Base-by-base conservation (phyloP, 2,329 filamentous ascomycete genomes). In the Aspergillus amoenus region DNA sequence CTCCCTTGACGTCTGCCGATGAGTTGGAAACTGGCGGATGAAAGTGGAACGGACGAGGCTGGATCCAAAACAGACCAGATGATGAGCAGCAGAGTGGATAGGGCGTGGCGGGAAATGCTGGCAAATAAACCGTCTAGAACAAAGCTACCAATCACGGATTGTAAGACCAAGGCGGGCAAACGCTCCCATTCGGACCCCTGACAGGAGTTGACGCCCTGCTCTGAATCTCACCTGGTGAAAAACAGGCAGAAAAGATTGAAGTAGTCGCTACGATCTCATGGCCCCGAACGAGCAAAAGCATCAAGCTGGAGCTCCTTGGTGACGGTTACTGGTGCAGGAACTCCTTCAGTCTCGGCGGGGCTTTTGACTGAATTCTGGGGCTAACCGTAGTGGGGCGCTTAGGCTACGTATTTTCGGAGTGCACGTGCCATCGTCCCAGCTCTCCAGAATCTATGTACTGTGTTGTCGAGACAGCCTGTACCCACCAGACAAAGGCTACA, bases 141-240 rank as follows among this genome's bases (percentile, higher is more conserved):
- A n/a, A 47, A 58, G 52, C 55, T 50, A 51, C 59, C 57, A 61
- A 61, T 61, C 56, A 61, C 46, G 42, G 37, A 52, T 40, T 41
- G 17, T 17, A 43, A n/a, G n/a, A 45, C 24, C 34, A 45, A 49
- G 49, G 53, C 57, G 47, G 50, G 32, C 53, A 49, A 44, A 42
- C 37, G 52, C 34, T 47, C 32, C 7, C 52, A 30, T 34, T 22
- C 22, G 18, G 40, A 4, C n/a, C 27, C 32, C 45, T 21, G 41
- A 21, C 21, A 21, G 21, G 21, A 47, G 34, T 11, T 22, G n/a
- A 34, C 21, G 11, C n/a, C 6, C 9, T 47, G 34, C 27, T 30
- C 13, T 6, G 18, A n/a, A 30, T 40, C 32, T 46, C 40, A 41
- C 21, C 50, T 40, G 32, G 21, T 7, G 17, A 40, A 40, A 18